phyloP scores from a whole-genome alignment of 164 flowering plant species.

The Chloranthus sessilifolius region DNA sequence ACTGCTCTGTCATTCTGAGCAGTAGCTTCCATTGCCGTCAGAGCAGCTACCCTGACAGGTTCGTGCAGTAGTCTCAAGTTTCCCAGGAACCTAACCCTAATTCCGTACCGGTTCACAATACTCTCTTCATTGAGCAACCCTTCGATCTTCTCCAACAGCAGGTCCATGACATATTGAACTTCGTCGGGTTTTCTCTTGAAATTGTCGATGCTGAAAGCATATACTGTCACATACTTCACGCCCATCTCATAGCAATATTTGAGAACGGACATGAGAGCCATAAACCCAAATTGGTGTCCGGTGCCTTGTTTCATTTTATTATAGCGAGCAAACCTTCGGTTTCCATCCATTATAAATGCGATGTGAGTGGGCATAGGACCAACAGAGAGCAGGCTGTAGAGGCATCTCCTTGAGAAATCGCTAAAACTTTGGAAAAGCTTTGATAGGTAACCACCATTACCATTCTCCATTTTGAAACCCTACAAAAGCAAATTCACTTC shows the following conservation, averaged over 20 bases:
- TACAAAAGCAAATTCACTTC: not conserved
- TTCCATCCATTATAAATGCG: constrained; percentile 68
- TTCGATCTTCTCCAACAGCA: constrained; percentile 61
- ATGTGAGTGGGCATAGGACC: constrained; percentile 63
- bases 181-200: constrained; percentile 64
- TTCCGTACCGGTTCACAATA: constrained; percentile 44
- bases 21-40: constrained; percentile 55
- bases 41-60: constrained; percentile 50
- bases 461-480: constrained; percentile 10
- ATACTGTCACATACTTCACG: constrained; percentile 56
- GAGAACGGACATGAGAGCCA: constrained; percentile 42
- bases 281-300: constrained; percentile 48
- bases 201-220: constrained; percentile 88
- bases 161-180: constrained; percentile 52
- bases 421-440: constrained; percentile 5
- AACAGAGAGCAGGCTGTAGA: constrained; percentile 31
- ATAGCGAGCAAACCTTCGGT: constrained; percentile 53
- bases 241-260: constrained; percentile 64
- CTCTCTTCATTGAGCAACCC: constrained; percentile 43
- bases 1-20: constrained; percentile 34
- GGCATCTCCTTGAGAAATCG: constrained; percentile 18
- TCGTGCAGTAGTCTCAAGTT: constrained; percentile 52
- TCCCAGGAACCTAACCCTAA: constrained; percentile 55
- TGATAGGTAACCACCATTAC: not conserved
- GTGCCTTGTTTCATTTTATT: constrained; percentile 29